Evolutionary conservation across 805 yeast genomes (phyloP).

Genomic region (Wickerhamiella qilinensis): DNA sequence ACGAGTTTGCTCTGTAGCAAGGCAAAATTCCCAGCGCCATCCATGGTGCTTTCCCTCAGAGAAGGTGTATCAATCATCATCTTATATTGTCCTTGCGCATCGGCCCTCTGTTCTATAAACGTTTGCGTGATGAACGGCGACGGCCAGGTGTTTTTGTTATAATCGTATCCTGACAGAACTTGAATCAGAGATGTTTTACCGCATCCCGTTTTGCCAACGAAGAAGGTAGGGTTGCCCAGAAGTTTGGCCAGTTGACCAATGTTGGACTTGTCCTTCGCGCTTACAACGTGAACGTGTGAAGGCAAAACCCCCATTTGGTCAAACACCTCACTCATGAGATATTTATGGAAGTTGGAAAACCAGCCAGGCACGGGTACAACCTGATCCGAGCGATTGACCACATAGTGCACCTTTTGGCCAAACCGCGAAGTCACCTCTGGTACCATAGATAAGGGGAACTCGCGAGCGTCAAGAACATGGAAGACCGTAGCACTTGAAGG

Average conservation of each 20-base stretch:
- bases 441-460: slow-evolving; percentile 52
- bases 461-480: slow-evolving; percentile 49
- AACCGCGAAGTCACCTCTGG: slow-evolving; percentile 20
- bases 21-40: slow-evolving; percentile 8
- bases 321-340: slow-evolving; percentile 23
- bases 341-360: slow-evolving; percentile 15
- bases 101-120: slow-evolving; percentile 25
- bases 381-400: slow-evolving; percentile 30
- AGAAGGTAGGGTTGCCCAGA: slow-evolving; percentile 21
- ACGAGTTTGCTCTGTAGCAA: slow-evolving; percentile 10
- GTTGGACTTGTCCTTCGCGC: slow-evolving; percentile 37
- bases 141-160: slow-evolving; percentile 27
- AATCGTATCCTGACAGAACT: slow-evolving; percentile 37
- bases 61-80: slow-evolving; percentile 19
- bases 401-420: slow-evolving; percentile 18
- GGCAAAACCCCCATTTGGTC: slow-evolving; percentile 21
- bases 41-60: slow-evolving; percentile 18
- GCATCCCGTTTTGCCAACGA: slow-evolving; percentile 83
- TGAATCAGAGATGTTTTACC: slow-evolving; percentile 68
- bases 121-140: slow-evolving; percentile 56
- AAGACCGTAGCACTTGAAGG: slow-evolving; percentile 34
- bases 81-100: slow-evolving; percentile 14
- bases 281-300: slow-evolving; percentile 31
- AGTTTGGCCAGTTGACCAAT: slow-evolving; percentile 24
- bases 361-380: slow-evolving; percentile 20